phyloP scores from a whole-genome alignment of 73 alveolate genomes.

The Paramecium sexaurelia region DNA sequence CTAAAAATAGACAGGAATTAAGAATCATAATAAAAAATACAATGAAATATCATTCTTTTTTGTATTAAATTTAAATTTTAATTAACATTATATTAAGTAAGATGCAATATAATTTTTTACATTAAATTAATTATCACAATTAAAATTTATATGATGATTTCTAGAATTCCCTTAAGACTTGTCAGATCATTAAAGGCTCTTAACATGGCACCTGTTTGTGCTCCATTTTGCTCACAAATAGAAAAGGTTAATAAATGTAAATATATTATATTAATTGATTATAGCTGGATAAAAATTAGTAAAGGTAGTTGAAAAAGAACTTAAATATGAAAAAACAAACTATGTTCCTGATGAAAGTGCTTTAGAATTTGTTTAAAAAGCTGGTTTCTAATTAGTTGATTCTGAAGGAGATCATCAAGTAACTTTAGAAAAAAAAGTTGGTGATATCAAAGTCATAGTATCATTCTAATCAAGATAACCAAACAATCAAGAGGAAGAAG shows the following conservation, averaged over 20 bases:
- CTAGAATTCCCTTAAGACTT: slow-evolving; percentile 35
- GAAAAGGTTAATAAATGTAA: slow-evolving; percentile 4
- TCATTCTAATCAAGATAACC: slow-evolving; percentile 64
- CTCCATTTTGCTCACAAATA: not conserved
- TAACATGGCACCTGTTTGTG: not conserved
- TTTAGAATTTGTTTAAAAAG: slow-evolving; percentile 48
- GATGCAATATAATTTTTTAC: not conserved
- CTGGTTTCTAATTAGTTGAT: slow-evolving; percentile 39
- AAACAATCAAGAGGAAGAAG: slow-evolving; percentile 41
- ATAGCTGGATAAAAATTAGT: slow-evolving; percentile 5
- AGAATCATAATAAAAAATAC: too few relatives aligned
- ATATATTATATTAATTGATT: not conserved
- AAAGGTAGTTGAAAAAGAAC: slow-evolving; percentile 62
- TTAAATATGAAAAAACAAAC: slow-evolving; percentile 57
- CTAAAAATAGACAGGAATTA: not conserved
- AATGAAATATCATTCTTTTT: too few relatives aligned
- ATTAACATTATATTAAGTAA: not conserved
- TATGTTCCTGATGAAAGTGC: slow-evolving; percentile 53
- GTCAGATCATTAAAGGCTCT: slow-evolving; percentile 5
- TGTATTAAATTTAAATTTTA: not conserved
- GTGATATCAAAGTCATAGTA: slow-evolving; percentile 37
- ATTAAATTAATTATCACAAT: slow-evolving; percentile 1
- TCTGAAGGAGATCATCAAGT: slow-evolving; percentile 13
- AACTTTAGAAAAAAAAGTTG: slow-evolving; percentile 48
- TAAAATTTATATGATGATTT: slow-evolving; percentile 1